Conservation (phyloP, 495 filamentous ascomycete genomes). For the Penicillium coprophilum region DNA sequence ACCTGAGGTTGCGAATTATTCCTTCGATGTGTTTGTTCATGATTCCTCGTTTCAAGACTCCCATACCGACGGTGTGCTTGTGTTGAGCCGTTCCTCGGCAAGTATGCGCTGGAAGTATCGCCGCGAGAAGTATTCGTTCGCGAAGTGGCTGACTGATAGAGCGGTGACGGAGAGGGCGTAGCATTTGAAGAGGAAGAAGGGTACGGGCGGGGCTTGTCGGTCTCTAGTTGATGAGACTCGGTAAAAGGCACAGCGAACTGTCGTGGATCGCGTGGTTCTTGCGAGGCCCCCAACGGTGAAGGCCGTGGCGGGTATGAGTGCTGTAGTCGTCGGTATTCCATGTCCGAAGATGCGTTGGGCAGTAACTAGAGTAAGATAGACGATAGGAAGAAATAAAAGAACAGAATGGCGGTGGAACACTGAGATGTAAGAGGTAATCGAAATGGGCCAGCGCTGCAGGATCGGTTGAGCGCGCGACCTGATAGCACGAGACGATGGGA, state of each 20-base stretch:
- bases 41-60: conserved; percentile 25
- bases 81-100: conserved; percentile 19
- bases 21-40: conserved; percentile 25
- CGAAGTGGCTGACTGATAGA: conserved; percentile 16
- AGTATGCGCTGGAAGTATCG: conserved; percentile 22
- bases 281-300: conserved; percentile 9
- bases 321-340: conserved; percentile 13
- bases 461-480: conserved; percentile 32
- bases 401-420: conserved; percentile 17
- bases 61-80: conserved; percentile 26
- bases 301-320: conserved; percentile 10
- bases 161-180: conserved; percentile 17
- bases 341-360: conserved; percentile 2
- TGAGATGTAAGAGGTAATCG: conserved; percentile 9
- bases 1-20: conserved; percentile 28
- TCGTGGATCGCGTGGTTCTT: conserved; percentile 9
- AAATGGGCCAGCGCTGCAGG: conserved; percentile 18
- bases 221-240: conserved; percentile 28
- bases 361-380: conserved; percentile 1
- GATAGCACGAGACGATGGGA: conserved; percentile 18
- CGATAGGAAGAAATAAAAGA: background rate
- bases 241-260: conserved; percentile 7
- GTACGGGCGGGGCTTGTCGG: conserved; percentile 32
- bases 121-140: conserved; percentile 16
- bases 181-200: conserved; percentile 17